Base-by-base conservation (phyloP, 257 asterid genomes). In the Lycium ferocissimum region DNA sequence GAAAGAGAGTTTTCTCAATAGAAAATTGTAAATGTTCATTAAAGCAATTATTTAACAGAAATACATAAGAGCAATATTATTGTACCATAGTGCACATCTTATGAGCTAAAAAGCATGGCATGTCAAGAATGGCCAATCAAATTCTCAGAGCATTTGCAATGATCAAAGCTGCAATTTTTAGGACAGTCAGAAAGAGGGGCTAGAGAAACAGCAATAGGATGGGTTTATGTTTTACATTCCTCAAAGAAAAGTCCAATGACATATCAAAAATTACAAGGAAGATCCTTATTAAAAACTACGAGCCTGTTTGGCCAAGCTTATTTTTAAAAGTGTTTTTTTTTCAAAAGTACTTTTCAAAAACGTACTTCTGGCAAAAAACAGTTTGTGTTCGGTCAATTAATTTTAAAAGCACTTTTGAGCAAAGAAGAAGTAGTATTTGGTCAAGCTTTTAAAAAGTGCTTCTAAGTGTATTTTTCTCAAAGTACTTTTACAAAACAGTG, bases 1-100 rank as follows among this genome's bases (percentile, higher is more conserved):
- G 59, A 38, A 84, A 79, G 69, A 83, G 83, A 76, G 38, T 47
- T 73, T 49, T 73, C 13, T 20, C 40, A 0, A 56, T 80, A 47
- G 20, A 73, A 47, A 49, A 49, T 22, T 73, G 18, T 73, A 73
- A 22, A 73, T 73, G 22, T 5, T 73, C 43, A 73, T 11, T 22
- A 47, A 73, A 20, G 7, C 57, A 10, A 73, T 20, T 59, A 73
- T 73, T 73, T 72, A 2, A 45, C 80, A 45, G 79, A 71, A 9
- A 45, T n/a, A 11, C n/a, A 73, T 3, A 49, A 12, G 13, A 7
- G 2, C 38, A 38, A 47, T 47, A 73, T 73, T 12, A 73, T 73
- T 20, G 59, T 45, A 73, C 38, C n/a, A 73, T 45, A 49, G 47
- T n/a, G n/a, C 59, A 73, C 59, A 73, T 45, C 40, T 9, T 17